phyloP scores from a whole-genome alignment of 257 asterid genomes.

The Agastache rugosa region DNA sequence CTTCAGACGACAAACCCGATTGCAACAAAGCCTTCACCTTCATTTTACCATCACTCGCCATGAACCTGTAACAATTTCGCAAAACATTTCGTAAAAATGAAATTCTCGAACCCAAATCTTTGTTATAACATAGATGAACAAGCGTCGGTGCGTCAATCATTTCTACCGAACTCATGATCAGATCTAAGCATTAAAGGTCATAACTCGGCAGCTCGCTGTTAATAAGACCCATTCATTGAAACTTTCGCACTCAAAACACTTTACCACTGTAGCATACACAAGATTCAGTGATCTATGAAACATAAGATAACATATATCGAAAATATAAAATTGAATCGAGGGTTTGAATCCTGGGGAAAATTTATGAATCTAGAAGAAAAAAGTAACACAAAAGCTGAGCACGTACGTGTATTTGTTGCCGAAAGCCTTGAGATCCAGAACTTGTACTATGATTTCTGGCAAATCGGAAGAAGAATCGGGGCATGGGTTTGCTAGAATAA shows the following conservation, averaged over 20 bases:
- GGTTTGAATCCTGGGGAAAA: background rate
- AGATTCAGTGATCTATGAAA: background rate
- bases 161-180: background rate
- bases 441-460: slow-evolving; percentile 76
- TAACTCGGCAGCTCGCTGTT: no score
- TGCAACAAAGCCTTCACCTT: slow-evolving; percentile 68
- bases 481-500: slow-evolving; percentile 74
- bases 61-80: slow-evolving; percentile 55
- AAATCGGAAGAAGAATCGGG: slow-evolving; percentile 67
- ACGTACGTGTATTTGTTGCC: slow-evolving; percentile 67
- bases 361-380: background rate
- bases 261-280: background rate
- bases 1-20: slow-evolving; percentile 69
- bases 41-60: slow-evolving; percentile 82
- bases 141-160: background rate
- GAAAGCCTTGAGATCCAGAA: slow-evolving; percentile 71
- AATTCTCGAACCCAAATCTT: background rate
- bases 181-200: background rate
- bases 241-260: background rate
- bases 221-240: no score
- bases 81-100: background rate
- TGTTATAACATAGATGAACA: background rate
- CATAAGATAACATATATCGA: background rate
- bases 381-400: background rate
- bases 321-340: background rate